These are phyloP conservation scores for Geotrichum citri-aurantii DNA, from an alignment of 1,139 yeast species.

Conservation along the genomic window DNA sequence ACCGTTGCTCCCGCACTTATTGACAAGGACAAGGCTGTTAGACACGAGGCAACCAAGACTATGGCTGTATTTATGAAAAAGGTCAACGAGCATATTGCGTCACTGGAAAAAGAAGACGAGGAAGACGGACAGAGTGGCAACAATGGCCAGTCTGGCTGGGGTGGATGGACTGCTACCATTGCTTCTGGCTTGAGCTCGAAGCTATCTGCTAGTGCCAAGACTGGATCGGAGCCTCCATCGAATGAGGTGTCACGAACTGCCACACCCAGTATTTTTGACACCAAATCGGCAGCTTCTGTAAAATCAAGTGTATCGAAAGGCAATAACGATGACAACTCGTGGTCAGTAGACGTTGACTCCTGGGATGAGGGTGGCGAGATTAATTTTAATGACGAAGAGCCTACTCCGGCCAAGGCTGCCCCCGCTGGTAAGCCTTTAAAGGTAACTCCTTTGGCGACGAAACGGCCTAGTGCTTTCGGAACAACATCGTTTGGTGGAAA, in stretches of 20 bases:
- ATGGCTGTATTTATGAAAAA: constrained; percentile 60
- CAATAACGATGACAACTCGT: constrained; percentile 4
- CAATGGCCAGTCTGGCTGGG: constrained; percentile 6
- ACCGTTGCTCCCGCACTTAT: constrained; percentile 79
- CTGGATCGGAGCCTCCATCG: constrained; percentile 1
- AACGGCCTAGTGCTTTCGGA: constrained; percentile 11
- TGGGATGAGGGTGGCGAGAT: constrained; percentile 3
- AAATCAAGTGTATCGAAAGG: neutral
- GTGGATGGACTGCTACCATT: constrained; percentile 10
- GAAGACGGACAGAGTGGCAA: neutral
- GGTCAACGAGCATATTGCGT: constrained; percentile 56
- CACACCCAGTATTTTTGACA: constrained; percentile 11
- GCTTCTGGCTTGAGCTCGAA: constrained; percentile 5
- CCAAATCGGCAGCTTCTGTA: neutral
- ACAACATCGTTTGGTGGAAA: constrained; percentile 1
- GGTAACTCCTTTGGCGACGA: neutral
- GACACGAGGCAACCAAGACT: constrained; percentile 63
- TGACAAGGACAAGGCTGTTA: constrained; percentile 64
- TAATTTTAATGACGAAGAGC: constrained; percentile 23
- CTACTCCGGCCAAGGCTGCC: constrained; percentile 7
- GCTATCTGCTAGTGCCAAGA: neutral
- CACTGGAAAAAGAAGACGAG: constrained; percentile 12
- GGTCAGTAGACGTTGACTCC: constrained; percentile 8
- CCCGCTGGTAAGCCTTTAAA: neutral
- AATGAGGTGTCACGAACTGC: constrained; percentile 5